These are phyloP conservation scores for Colletotrichum shisoi DNA, from an alignment of 2,329 filamentous ascomycete species.

Conservation along the genomic window DNA sequence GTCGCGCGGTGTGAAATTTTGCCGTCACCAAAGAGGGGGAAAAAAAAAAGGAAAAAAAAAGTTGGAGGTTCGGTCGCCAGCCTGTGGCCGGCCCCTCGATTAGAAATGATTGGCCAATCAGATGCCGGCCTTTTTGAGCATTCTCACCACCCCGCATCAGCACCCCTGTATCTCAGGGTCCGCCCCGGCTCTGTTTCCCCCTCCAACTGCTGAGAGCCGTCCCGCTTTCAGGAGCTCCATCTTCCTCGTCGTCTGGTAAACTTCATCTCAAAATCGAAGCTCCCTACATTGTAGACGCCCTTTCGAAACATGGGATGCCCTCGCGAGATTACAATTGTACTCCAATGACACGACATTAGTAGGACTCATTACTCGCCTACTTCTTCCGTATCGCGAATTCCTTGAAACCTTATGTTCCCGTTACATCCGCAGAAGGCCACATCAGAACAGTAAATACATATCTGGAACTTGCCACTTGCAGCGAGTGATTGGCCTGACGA, in stretches of 20 bases:
- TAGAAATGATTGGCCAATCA: slow-evolving; percentile 32
- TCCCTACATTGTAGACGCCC: background rate
- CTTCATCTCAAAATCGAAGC: slow-evolving; percentile 5
- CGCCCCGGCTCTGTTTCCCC: slow-evolving; percentile 23
- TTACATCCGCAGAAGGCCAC: background rate
- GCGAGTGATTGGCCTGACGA: too few species aligned
- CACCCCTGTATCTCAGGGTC: slow-evolving; percentile 29
- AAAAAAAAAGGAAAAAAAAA: slow-evolving; percentile 18
- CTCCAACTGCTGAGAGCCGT: slow-evolving; percentile 16
- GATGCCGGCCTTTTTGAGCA: background rate
- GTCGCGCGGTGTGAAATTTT: slow-evolving; percentile 38
- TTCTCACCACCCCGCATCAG: slow-evolving; percentile 34
- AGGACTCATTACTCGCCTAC: background rate
- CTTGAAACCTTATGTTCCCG: background rate
- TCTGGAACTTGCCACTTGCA: too few species aligned
- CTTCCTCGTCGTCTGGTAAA: background rate
- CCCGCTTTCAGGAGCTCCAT: slow-evolving; percentile 13
- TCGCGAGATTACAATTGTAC: too few species aligned
- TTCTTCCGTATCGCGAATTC: background rate
- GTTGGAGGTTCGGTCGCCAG: slow-evolving; percentile 29
- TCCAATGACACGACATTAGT: background rate
- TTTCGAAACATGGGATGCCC: background rate
- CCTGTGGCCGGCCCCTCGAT: slow-evolving; percentile 13
- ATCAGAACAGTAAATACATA: too few species aligned
- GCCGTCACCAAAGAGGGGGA: slow-evolving; percentile 13